These are phyloP conservation scores for Kernera saxatilis DNA, from an alignment of 345 rosid species.

Conservation along the genomic window DNA sequence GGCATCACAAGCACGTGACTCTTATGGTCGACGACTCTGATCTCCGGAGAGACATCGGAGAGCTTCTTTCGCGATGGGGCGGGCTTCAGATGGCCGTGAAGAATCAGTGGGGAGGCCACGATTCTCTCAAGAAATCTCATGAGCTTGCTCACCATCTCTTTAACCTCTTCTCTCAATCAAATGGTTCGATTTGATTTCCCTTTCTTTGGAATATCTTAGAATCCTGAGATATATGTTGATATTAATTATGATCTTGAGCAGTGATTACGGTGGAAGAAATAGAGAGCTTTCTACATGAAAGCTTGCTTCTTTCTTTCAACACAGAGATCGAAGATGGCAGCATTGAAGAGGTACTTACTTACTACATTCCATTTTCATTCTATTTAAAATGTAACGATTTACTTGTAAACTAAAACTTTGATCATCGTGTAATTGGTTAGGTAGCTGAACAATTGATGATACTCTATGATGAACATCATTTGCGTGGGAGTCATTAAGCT, in stretches of 20 bases:
- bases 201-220: background rate
- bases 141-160: constrained; percentile 39
- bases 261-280: constrained; percentile 52
- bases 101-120: constrained; percentile 74
- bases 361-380: background rate
- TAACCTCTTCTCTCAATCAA: constrained; percentile 46
- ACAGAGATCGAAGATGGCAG: constrained; percentile 91
- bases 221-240: background rate
- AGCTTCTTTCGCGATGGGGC: constrained; percentile 58
- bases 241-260: constrained; percentile 19
- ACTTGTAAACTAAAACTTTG: background rate
- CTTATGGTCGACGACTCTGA: background rate
- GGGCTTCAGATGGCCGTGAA: constrained; percentile 77
- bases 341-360: constrained; percentile 58
- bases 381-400: background rate
- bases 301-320: constrained; percentile 64
- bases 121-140: constrained; percentile 44
- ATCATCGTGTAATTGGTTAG: background rate
- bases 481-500: constrained; percentile 16
- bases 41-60: constrained; percentile 35
- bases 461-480: constrained; percentile 25
- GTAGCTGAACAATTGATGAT: constrained; percentile 33
- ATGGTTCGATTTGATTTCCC: constrained; percentile 24
- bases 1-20: constrained; percentile 10
- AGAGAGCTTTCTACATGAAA: constrained; percentile 69